Conservation (phyloP, 257 asterid species). For the Solanum raphanifolium region DNA sequence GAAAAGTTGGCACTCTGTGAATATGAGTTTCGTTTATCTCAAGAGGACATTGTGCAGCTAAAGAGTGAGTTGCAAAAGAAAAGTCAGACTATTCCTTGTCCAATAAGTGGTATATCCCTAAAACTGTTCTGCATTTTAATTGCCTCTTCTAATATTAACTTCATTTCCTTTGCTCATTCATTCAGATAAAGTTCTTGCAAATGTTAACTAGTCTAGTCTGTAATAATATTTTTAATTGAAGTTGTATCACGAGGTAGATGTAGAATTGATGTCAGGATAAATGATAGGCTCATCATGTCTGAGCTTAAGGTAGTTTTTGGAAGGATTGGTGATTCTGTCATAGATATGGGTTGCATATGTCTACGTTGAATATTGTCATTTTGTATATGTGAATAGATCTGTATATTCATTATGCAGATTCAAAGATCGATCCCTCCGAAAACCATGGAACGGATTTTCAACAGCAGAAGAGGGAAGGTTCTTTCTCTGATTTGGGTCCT, state of each 20-base stretch:
- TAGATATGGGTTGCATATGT: background rate
- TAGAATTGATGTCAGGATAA: background rate
- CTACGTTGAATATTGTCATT: background rate
- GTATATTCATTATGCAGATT: conserved; percentile 37
- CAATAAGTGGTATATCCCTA: conserved; percentile 32
- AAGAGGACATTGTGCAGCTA: conserved; percentile 72
- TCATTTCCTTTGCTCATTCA: background rate
- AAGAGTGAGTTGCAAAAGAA: conserved; percentile 65
- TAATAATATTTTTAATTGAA: background rate
- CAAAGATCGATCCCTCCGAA: conserved; percentile 21
- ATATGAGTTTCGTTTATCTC: conserved; percentile 94
- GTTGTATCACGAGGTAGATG: background rate
- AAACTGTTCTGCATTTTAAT: conserved; percentile 1
- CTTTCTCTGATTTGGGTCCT: conserved; percentile 79
- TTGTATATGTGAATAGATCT: conserved; percentile 13
- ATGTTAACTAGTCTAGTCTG: background rate
- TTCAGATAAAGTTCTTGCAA: background rate
- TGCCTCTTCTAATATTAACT: background rate
- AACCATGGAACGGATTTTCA: conserved; percentile 33
- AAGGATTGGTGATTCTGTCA: background rate
- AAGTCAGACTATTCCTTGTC: conserved; percentile 34
- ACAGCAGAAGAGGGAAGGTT: conserved; percentile 30
- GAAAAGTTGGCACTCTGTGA: conserved; percentile 84
- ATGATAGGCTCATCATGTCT: background rate
- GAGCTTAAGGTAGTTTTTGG: background rate